A percentile compares a stretch with the other conserved stretches of the same genome.
Evolutionary conservation across 306 rosid genomes (phyloP).

Genomic region (Ochetophila trinervis): DNA sequence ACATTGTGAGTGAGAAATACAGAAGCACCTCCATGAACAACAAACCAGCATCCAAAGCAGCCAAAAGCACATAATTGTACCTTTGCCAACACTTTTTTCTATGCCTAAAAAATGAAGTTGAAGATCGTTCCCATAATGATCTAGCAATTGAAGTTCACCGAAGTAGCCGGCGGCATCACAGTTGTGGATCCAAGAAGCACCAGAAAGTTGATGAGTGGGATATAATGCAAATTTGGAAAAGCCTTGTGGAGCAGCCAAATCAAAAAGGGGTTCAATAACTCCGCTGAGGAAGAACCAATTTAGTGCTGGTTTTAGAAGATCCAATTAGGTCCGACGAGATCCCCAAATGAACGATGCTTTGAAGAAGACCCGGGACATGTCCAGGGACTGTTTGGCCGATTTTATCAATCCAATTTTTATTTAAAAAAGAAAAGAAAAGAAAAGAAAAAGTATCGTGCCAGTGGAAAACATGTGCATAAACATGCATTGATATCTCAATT

Average conservation of each 20-base stretch:
- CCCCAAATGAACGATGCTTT: conserved; percentile 41
- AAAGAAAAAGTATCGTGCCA: too few relatives aligned
- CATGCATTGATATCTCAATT: too few relatives aligned
- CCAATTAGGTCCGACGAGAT: conserved; percentile 30
- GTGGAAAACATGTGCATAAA: too few relatives aligned
- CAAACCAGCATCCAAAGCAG: conserved; percentile 40
- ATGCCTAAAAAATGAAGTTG: conserved; percentile 31
- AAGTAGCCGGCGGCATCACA: conserved; percentile 33
- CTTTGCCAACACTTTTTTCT: conserved; percentile 38
- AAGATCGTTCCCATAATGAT: conserved; percentile 24
- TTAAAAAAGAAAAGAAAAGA: too few relatives aligned
- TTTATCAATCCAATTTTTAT: too few relatives aligned
- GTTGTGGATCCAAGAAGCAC: conserved; percentile 32
- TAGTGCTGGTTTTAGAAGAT: conserved; percentile 29
- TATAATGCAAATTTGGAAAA: conserved; percentile 29
- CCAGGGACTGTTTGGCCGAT: conserved; percentile 39
- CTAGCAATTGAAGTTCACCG: conserved; percentile 37
- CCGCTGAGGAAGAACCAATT: conserved; percentile 39
- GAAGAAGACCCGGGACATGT: conserved; percentile 38
- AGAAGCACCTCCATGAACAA: conserved; percentile 54
- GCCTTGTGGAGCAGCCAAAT: conserved; percentile 30
- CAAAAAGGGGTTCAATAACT: conserved; percentile 25
- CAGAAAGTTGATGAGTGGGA: conserved; percentile 32
- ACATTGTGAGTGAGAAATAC: conserved; percentile 32
- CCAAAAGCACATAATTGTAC: conserved; percentile 38